Evolutionary conservation across 2,329 filamentous ascomycete species (phyloP), one percentile per base, ranked within the genome.

Genomic region (Juglanconis oblonga): DNA sequence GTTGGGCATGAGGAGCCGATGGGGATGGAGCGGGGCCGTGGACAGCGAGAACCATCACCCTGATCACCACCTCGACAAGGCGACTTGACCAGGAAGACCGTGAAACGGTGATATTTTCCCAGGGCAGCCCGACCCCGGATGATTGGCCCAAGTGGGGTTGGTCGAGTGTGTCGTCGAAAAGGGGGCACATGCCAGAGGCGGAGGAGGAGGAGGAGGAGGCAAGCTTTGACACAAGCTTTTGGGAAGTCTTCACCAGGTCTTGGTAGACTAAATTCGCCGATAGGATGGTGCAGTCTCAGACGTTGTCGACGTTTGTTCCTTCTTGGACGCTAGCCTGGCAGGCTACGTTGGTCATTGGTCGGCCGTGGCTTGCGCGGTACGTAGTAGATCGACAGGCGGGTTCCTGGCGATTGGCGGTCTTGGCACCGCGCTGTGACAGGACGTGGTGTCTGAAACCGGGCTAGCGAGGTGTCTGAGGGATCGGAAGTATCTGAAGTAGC

Each of bases 401-500:
- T 14, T 5, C 38, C 55, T 52, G 35, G 48, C 56, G 44, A 58
- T 48, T 58, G 57, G 52, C 36, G 52, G 52, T 49, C 58, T 63
- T 61, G 61, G 61, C 61, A 58, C 61, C 49, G 35, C 55, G 44
- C 45, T 58, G 61, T 59, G 54, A 51, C 54, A 58, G 55, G 29
- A 14, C 14, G 17, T 44, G 35, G 32, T 52, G 42, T 44, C 55
- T 63, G 61, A 63, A 63, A 63, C 61, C 7, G 45, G 42, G 36
- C 54, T 24, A 52, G 57, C 50, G 38, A 33, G 14, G 14, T 38
- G 35, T 38, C 35, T 38, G 35, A 14, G 38, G 24, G 24, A 24
- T 24, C 24, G 24, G 24, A 24, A 24, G 24, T 24, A 24, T 24
- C 24, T 24, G 24, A 24, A 24, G 24, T 24, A 24, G 24, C 2